Evolutionary conservation across 441 rosid genomes (phyloP), one percentile per base, ranked within the genome.

Genomic region (Croton laevigatus): DNA sequence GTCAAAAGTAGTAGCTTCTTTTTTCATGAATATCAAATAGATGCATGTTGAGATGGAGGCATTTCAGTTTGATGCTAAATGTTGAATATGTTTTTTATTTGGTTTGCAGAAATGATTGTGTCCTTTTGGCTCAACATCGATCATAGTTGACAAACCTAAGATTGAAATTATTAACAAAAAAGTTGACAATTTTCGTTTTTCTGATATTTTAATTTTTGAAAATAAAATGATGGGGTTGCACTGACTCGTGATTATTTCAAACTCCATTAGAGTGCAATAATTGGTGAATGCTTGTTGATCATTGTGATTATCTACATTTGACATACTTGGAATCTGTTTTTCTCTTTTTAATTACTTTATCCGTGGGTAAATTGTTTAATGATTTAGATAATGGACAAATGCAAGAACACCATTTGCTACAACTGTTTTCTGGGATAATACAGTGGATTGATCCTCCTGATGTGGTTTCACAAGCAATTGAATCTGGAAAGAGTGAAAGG

Each of bases 391-490:
- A 84, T 75, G 83, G 81, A 72, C 86, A 85, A 77, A 78, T 83
- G 80, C 97, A 81, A 81, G 96, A 88, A 82, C 88, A 87, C 77
- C 96, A 93, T 84, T 83, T 93, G 65, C 83, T 91, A 55, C 96
- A 85, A 78, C 87, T 95, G 57, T 83, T 95, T 58, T 93, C 97
- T 57, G 99, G 95, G 85, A 80, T 91, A 74, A 76, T 92, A 72
- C 87, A 79, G 72, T 95, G 99, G 99, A 83, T 95, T 44, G 89
- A 95, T 82, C 98, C 98, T 76, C 92, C 97, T 62, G 86, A 86
- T 85, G 87, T 76, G 71, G 84, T 95, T 80, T 71, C 92, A 40
- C 87, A 86, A 81, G 95, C 86, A 71, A 87, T 95, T 79, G 96
- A 93, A 81, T 80, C 79, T 73, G 99, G 99, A 76, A 88, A 74